Percentiles rank a stretch among this genome's conserved stretches.
phyloP scores from a whole-genome alignment of 345 rosid genomes.

The Cardiospermum halicacabum region DNA sequence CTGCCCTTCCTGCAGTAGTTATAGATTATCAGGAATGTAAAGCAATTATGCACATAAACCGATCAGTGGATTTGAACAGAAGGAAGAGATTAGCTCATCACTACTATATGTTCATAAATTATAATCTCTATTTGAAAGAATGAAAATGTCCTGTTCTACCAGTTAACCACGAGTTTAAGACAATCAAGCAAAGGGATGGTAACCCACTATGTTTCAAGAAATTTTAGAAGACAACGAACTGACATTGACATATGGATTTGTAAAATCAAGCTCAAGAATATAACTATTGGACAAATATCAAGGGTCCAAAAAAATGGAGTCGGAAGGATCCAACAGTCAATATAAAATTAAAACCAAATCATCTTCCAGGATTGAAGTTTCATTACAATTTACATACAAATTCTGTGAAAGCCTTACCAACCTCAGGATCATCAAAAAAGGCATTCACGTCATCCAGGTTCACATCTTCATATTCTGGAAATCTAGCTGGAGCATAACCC shows the following conservation, averaged over 20 bases:
- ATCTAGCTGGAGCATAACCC: conserved; percentile 58
- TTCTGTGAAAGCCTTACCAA: conserved; percentile 29
- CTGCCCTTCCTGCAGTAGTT: conserved; percentile 44
- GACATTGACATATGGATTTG: neutral
- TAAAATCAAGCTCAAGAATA: neutral
- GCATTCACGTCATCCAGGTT: conserved; percentile 94
- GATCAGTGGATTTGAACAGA: neutral
- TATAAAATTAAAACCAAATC: neutral
- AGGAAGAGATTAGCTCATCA: neutral
- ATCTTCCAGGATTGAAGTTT: neutral
- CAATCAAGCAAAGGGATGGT: neutral
- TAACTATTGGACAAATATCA: neutral
- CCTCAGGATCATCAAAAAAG: conserved; percentile 85
- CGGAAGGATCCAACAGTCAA: neutral
- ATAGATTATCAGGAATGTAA: conserved; percentile 13
- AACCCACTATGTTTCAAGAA: neutral
- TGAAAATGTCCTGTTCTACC: neutral
- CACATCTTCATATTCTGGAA: conserved; percentile 79
- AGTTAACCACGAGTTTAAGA: neutral
- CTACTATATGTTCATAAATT: conserved; percentile 2
- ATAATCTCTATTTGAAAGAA: neutral
- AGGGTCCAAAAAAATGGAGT: neutral
- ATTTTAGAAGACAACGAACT: neutral
- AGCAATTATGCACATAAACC: conserved; percentile 1
- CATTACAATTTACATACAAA: neutral